Evolutionary conservation across 2,329 filamentous ascomycete species (phyloP).

Genomic region (Aspergillus ustus): DNA sequence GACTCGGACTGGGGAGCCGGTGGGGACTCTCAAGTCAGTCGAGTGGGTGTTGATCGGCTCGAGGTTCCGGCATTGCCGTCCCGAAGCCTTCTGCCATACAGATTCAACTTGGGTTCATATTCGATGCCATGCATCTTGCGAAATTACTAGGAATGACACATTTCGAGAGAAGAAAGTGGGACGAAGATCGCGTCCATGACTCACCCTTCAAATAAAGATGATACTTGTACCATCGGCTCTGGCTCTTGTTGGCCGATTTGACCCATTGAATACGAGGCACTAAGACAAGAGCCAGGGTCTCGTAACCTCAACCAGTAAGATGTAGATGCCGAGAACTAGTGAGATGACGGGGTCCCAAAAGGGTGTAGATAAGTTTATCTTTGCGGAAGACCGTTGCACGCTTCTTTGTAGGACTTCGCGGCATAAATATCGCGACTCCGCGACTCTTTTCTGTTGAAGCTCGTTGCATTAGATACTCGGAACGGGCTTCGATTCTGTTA

Average conservation of each 20-base stretch:
- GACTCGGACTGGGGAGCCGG: no score
- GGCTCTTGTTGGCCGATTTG: neutral
- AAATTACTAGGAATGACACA: no score
- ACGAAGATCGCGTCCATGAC: neutral
- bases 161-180: no score
- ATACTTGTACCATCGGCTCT: neutral
- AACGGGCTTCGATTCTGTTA: neutral
- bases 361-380: neutral
- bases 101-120: no score
- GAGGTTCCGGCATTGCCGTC: no score
- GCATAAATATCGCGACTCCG: neutral
- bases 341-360: no score
- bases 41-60: no score
- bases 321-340: neutral
- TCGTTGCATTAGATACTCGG: neutral
- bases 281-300: neutral
- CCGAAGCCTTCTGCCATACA: no score
- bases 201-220: neutral
- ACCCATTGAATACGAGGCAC: neutral
- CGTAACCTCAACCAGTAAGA: neutral
- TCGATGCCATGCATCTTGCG: no score
- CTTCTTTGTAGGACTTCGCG: neutral
- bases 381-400: neutral
- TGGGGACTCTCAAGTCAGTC: no score
- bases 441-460: neutral